These are phyloP conservation scores for Citrus inodora DNA, from an alignment of 345 rosid genomes.

Conservation along the genomic window DNA sequence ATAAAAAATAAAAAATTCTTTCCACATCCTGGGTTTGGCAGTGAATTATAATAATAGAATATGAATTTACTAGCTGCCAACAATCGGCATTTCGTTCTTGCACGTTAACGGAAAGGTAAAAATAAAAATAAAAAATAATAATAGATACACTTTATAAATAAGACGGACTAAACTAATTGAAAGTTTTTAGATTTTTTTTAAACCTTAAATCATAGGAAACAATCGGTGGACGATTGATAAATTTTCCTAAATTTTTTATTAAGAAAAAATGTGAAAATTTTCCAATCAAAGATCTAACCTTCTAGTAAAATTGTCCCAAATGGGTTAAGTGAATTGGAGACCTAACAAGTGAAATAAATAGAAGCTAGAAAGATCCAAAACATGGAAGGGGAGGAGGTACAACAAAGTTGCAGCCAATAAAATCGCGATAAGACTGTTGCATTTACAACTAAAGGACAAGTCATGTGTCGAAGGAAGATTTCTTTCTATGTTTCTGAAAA, in stretches of 20 bases:
- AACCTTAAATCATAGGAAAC: too few species aligned
- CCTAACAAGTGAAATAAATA: background rate
- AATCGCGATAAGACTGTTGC: background rate
- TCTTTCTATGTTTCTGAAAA: background rate
- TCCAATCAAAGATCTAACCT: background rate
- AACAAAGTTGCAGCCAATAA: background rate
- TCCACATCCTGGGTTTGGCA: background rate
- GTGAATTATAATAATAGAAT: background rate
- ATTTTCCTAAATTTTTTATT: background rate
- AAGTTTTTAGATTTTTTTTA: too few species aligned
- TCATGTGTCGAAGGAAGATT: slow-evolving; percentile 9
- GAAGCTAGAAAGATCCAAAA: background rate
- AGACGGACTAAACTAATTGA: too few species aligned
- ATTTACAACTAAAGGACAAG: slow-evolving; percentile 8
- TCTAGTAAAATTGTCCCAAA: background rate
- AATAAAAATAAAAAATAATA: too few species aligned
- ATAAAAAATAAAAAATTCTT: too few species aligned
- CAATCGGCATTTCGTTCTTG: too few species aligned
- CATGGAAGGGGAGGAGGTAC: background rate
- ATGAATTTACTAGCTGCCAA: too few species aligned
- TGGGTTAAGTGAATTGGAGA: background rate
- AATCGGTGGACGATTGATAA: too few species aligned
- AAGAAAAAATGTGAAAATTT: background rate
- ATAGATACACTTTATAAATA: too few species aligned
- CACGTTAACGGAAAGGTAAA: too few species aligned